These are phyloP conservation scores for Penicillium taxi DNA, from an alignment of 495 filamentous ascomycete genomes.

Conservation along the genomic window DNA sequence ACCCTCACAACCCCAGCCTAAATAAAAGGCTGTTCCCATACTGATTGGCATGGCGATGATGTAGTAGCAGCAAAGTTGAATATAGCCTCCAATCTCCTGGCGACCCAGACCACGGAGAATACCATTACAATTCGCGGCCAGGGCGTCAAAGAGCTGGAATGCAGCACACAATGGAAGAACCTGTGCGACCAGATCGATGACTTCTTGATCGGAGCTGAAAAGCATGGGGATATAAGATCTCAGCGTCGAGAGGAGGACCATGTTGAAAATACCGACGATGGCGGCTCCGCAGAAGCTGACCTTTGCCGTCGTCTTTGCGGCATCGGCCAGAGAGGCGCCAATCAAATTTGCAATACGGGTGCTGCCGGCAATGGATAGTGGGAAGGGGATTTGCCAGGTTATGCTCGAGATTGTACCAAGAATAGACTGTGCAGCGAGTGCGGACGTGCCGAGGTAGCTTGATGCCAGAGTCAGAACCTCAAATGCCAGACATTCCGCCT, in stretches of 20 bases:
- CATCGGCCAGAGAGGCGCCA: conserved; percentile 60
- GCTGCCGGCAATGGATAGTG: conserved; percentile 53
- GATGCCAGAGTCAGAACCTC: conserved; percentile 69
- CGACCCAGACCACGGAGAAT: conserved; percentile 75
- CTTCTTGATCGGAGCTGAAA: conserved; percentile 73
- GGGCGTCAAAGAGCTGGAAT: conserved; percentile 81
- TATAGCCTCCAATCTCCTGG: conserved; percentile 82
- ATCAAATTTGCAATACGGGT: conserved; percentile 60
- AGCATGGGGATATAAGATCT: conserved; percentile 63
- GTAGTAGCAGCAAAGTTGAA: conserved; percentile 81
- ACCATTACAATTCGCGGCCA: conserved; percentile 72
- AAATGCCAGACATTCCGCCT: conserved; percentile 83
- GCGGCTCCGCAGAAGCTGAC: conserved; percentile 57
- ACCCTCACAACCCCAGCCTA: conserved; percentile 65
- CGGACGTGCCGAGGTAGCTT: conserved; percentile 59
- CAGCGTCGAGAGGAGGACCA: conserved; percentile 54
- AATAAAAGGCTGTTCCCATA: conserved; percentile 62
- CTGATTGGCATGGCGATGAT: conserved; percentile 75
- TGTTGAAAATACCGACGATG: conserved; percentile 69
- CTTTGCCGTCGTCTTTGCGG: conserved; percentile 62
- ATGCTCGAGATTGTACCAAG: conserved; percentile 52
- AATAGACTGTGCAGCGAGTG: conserved; percentile 63
- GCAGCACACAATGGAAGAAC: conserved; percentile 72
- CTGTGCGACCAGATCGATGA: conserved; percentile 62
- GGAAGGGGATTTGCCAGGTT: conserved; percentile 61